Percentiles rank a stretch among this genome's conserved stretches.
Conservation (phyloP, 1,284 basidiomycete species). For the Garcileccinum viscosum region DNA sequence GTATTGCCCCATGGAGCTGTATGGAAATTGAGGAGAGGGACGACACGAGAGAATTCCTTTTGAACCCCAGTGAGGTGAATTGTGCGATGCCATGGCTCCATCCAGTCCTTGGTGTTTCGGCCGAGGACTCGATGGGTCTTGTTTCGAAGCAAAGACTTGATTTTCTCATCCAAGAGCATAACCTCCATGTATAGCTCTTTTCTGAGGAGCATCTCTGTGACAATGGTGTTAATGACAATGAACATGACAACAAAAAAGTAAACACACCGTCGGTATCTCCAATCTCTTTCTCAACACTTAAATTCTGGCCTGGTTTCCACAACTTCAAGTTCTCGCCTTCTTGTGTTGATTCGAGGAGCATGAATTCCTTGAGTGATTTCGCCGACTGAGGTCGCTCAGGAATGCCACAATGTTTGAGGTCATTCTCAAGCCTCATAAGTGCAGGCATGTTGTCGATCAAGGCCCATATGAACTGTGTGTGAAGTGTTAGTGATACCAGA, state of each 20-base stretch:
- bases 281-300: not conserved
- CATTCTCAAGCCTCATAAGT: not conserved
- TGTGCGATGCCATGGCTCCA: not conserved
- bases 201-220: not conserved
- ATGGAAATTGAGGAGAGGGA: not conserved
- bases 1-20: not conserved
- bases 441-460: not conserved
- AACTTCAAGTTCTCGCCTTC: not conserved
- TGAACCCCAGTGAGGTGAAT: fast-evolving
- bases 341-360: not conserved
- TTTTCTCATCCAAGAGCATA: not conserved
- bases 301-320: not conserved
- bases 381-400: not conserved
- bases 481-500: too few relatives aligned
- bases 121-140: too few relatives aligned
- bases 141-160: not conserved
- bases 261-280: not conserved
- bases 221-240: too few relatives aligned
- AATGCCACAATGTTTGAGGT: fast-evolving
- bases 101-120: not conserved
- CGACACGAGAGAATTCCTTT: not conserved
- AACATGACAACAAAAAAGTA: too few relatives aligned
- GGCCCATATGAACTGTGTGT: not conserved
- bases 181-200: not conserved
- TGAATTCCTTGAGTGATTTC: not conserved